Evolutionary conservation across 1,139 yeast genomes (phyloP), one percentile per base, ranked within the genome.

Genomic region (Kurtzmaniella quercitrusa): DNA sequence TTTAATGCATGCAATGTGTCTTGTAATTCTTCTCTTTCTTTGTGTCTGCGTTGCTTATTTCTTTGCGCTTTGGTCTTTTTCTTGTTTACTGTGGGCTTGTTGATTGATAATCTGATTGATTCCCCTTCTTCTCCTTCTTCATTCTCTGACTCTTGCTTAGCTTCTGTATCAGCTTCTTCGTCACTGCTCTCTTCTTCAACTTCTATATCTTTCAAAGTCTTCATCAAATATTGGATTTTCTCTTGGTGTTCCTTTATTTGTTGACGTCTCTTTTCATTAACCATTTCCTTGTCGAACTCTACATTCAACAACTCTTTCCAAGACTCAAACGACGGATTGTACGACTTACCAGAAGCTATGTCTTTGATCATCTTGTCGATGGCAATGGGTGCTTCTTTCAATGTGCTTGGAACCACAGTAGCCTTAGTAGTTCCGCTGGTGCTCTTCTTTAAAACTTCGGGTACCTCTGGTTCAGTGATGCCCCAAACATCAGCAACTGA

Each of bases 331-430:
- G 94, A 78, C 30, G 98, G 98, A 59, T 93, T 93, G 59, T 93
- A 93, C 2, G 98, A 91, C 61, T 86, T 86, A 43, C 98, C 98
- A 2, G 84, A 93, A 54, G 83, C 84, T 5, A 82, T 47, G 5
- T 51, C 44, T 33, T 61, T 56, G 11, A 54, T 62, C 6, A 57
- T 65, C 19, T 78, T 82, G 5, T 72, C 61, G 18, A 75, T 71
- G 19, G 59, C 55, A 22, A 82, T 62, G 1, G 96, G 88, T 2
- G 68, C 68, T 40, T 66, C 64, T 36, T 65, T 68, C 47, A 85
- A 56, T 0, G 95, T 84, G 26, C 61, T 60, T 9, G 95, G 94
- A 2, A 65, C 68, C 8, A 58, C 66, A 3, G 71, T 67, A 5
- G 89, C 78, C 19, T 61, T 61, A 2, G 86, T 79, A 61, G 51